Conservation (phyloP, 441 rosid genomes). For the Populus hybrid region DNA sequence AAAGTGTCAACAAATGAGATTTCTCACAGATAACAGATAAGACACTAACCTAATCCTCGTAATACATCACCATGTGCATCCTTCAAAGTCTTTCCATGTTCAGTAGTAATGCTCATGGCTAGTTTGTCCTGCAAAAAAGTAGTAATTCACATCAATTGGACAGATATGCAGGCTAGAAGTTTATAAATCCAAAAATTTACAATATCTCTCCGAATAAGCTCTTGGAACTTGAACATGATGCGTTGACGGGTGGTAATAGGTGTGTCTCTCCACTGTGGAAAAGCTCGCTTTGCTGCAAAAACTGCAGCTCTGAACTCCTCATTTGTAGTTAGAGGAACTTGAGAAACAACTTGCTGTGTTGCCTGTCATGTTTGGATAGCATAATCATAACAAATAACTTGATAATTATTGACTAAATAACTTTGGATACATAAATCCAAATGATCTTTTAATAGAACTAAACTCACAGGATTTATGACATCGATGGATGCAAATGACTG, state of each 20-base stretch:
- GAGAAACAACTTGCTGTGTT: slow-evolving; percentile 82
- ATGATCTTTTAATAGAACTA: background rate
- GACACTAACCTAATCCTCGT: slow-evolving; percentile 73
- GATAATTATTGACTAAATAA: background rate
- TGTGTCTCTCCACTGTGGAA: slow-evolving; percentile 78
- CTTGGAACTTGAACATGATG: slow-evolving; percentile 86
- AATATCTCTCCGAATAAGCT: slow-evolving; percentile 81
- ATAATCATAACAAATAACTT: background rate
- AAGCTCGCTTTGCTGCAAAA: slow-evolving; percentile 79
- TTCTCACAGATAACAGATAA: slow-evolving; percentile 4
- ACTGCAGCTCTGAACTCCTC: slow-evolving; percentile 90
- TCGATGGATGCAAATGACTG: slow-evolving; percentile 51
- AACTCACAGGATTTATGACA: slow-evolving; percentile 84
- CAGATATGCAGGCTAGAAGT: background rate
- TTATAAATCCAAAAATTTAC: slow-evolving; percentile 31
- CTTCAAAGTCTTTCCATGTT: slow-evolving; percentile 90
- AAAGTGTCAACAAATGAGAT: slow-evolving; percentile 18
- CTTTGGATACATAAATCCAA: slow-evolving; percentile 2
- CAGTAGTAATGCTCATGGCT: slow-evolving; percentile 74
- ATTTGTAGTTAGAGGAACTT: slow-evolving; percentile 74
- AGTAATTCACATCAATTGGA: slow-evolving; percentile 13
- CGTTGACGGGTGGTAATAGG: slow-evolving; percentile 83
- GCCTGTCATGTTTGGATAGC: slow-evolving; percentile 42
- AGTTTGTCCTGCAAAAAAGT: slow-evolving; percentile 65
- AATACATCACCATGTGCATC: slow-evolving; percentile 89